These are phyloP conservation scores for Pulveroboletus ravenelii DNA, from an alignment of 768 basidiomycete genomes.

Conservation along the genomic window DNA sequence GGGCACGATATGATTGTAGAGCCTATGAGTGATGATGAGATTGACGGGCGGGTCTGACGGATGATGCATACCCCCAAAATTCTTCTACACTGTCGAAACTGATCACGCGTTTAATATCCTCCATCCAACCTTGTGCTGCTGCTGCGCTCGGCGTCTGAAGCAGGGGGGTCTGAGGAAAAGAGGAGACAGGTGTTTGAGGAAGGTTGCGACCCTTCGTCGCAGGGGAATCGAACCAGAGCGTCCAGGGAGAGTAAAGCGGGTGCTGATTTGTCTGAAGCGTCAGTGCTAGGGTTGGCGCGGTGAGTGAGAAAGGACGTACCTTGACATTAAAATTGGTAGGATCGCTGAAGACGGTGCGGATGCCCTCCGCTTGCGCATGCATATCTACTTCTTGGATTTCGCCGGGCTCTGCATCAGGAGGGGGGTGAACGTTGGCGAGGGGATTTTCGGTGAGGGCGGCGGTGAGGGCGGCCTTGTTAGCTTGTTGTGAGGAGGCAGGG, in stretches of 20 bases:
- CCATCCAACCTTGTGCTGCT: slow-evolving; percentile 94
- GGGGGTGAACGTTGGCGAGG: slow-evolving; percentile 6
- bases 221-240: slow-evolving; percentile 97
- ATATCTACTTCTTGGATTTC: slow-evolving; percentile 87
- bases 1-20: slow-evolving; percentile 97
- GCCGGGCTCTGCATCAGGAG: slow-evolving; percentile 58
- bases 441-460: slow-evolving; percentile 64
- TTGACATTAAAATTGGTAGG: slow-evolving; percentile 95
- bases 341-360: slow-evolving; percentile 92
- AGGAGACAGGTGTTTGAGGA: slow-evolving; percentile 76
- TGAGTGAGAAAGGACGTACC: slow-evolving; percentile 39
- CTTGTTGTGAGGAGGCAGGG: slow-evolving; percentile 64
- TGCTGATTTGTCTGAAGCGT: slow-evolving; percentile 48
- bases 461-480: slow-evolving; percentile 72
- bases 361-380: slow-evolving; percentile 75
- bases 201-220: slow-evolving; percentile 86
- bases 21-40: slow-evolving; percentile 38
- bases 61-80: slow-evolving; percentile 85
- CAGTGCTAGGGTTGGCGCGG: neutral
- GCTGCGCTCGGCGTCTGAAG: slow-evolving; percentile 67
- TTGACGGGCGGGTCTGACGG: neutral
- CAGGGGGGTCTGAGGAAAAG: slow-evolving; percentile 71
- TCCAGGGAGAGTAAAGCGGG: slow-evolving; percentile 92
- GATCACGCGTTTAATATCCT: slow-evolving; percentile 95
- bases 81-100: slow-evolving; percentile 96